These are phyloP conservation scores for Cadophora malorum DNA, from an alignment of 2,329 filamentous ascomycete species.

Conservation along the genomic window DNA sequence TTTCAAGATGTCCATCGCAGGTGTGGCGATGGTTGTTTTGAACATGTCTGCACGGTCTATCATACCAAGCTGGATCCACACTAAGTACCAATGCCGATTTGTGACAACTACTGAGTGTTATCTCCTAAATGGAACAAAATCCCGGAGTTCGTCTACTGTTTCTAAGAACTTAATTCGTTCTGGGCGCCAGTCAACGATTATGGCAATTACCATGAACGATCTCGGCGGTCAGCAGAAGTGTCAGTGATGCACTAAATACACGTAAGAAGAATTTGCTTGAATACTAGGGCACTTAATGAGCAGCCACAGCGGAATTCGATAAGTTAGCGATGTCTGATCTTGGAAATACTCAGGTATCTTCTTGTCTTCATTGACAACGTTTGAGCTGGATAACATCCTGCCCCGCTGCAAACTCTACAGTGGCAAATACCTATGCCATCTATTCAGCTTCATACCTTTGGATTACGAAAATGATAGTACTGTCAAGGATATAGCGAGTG, in stretches of 20 bases:
- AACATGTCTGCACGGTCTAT: background rate
- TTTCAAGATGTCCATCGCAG: background rate
- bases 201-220: background rate
- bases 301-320: background rate
- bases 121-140: background rate
- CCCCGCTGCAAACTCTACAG: too few species aligned
- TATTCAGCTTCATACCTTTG: too few species aligned
- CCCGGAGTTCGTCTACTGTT: background rate
- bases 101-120: background rate
- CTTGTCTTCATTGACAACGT: constrained; percentile 22
- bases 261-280: background rate
- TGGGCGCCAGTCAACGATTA: background rate
- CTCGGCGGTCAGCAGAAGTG: background rate
- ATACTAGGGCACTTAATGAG: background rate
- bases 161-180: background rate
- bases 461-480: too few species aligned
- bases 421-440: too few species aligned
- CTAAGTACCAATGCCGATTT: background rate
- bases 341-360: background rate
- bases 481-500: too few species aligned
- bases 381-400: constrained; percentile 23
- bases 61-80: constrained; percentile 5
- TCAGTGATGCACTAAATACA: background rate
- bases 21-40: background rate
- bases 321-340: background rate